Conservation (phyloP, 1,139 yeast genomes). For the Pichia sp. region DNA sequence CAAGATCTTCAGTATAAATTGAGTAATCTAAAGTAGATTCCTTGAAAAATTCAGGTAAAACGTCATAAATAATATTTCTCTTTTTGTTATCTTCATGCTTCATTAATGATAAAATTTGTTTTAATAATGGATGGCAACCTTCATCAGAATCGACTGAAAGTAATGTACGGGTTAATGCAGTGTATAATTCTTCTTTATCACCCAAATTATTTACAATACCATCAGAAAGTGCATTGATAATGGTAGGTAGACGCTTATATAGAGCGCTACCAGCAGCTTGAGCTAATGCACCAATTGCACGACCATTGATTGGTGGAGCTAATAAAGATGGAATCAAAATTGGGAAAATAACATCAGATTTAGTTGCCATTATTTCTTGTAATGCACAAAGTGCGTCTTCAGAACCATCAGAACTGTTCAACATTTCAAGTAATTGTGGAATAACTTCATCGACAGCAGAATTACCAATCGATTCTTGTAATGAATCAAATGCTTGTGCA, state of each 20-base stretch:
- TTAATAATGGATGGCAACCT: slow-evolving; percentile 80
- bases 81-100: slow-evolving; percentile 68
- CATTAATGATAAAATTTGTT: slow-evolving; percentile 68
- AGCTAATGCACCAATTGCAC: slow-evolving; percentile 82
- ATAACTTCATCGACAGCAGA: slow-evolving; percentile 81
- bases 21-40: slow-evolving; percentile 65
- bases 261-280: slow-evolving; percentile 86
- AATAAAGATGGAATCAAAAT: slow-evolving; percentile 81
- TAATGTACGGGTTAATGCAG: slow-evolving; percentile 61
- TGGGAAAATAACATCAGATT: slow-evolving; percentile 90
- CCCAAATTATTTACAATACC: slow-evolving; percentile 43
- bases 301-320: slow-evolving; percentile 79
- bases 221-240: slow-evolving; percentile 65
- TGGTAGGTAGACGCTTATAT: slow-evolving; percentile 62
- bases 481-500: slow-evolving; percentile 81
- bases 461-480: slow-evolving; percentile 78
- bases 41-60: slow-evolving; percentile 67
- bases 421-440: slow-evolving; percentile 71
- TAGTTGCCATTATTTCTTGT: slow-evolving; percentile 86
- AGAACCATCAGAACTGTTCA: slow-evolving; percentile 56
- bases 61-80: slow-evolving; percentile 61
- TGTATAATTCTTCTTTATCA: slow-evolving; percentile 38
- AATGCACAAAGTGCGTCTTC: slow-evolving; percentile 82
- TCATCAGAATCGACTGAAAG: slow-evolving; percentile 71
- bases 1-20: slow-evolving; percentile 69